Percentiles rank a stretch among this genome's conserved stretches.
Conservation (phyloP, 2,329 filamentous ascomycete genomes). For the Aspergillus alliaceus region DNA sequence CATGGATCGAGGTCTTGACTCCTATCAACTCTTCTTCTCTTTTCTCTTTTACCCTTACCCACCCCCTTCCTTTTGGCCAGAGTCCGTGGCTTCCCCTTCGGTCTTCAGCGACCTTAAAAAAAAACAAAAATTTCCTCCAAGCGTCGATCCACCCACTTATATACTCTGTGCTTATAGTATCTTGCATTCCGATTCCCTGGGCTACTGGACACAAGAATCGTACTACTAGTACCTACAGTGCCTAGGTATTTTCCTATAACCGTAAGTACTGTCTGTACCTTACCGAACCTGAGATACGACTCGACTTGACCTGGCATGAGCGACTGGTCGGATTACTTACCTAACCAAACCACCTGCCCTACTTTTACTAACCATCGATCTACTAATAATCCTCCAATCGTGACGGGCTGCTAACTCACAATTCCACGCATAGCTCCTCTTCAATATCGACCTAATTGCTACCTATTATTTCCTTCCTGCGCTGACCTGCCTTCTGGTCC, state of each 20-base stretch:
- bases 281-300: background rate
- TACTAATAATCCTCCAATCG: constrained; percentile 16
- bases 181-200: background rate
- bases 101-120: no score
- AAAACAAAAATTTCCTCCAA: background rate
- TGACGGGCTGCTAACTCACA: constrained; percentile 7
- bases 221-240: background rate
- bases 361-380: constrained; percentile 5
- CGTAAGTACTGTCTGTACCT: background rate
- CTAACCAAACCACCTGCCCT: constrained; percentile 10
- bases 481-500: constrained; percentile 4
- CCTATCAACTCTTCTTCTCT: background rate
- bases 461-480: constrained; percentile 3
- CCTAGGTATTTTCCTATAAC: background rate
- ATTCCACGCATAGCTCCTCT: background rate
- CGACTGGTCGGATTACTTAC: constrained; percentile 4
- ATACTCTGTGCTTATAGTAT: no score
- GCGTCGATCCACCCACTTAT: background rate
- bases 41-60: background rate
- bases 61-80: background rate
- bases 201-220: background rate
- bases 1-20: constrained; percentile 12
- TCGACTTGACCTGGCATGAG: background rate
- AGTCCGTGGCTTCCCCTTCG: background rate
- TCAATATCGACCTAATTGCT: constrained; percentile 2